These are phyloP conservation scores for Tilletia caries DNA, from an alignment of 1,284 basidiomycete genomes.

Conservation along the genomic window DNA sequence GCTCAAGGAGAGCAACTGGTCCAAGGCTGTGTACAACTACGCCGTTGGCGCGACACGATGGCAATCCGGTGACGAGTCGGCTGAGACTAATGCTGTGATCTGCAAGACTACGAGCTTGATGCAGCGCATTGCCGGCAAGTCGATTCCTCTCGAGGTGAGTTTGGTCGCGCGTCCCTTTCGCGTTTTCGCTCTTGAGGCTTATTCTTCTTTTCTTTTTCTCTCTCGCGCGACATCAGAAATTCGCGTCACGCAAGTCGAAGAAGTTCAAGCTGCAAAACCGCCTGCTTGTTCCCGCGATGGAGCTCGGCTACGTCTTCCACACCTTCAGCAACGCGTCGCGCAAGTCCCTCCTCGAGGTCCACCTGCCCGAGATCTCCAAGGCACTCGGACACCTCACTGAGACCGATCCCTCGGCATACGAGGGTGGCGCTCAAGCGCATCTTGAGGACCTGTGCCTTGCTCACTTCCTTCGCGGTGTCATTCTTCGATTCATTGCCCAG, in stretches of 20 bases:
- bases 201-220: background rate
- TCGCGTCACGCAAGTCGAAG: conserved; percentile 46
- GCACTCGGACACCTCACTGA: conserved; percentile 36
- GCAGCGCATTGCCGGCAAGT: conserved; percentile 52
- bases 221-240: conserved; percentile 28
- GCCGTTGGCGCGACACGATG: conserved; percentile 37
- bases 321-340: conserved; percentile 48
- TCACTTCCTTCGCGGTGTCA: conserved; percentile 50
- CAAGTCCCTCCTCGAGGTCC: conserved; percentile 31
- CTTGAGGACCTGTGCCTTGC: conserved; percentile 49
- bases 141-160: conserved; percentile 45
- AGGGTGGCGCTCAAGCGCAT: conserved; percentile 30
- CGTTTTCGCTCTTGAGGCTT: background rate
- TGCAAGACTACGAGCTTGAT: conserved; percentile 37
- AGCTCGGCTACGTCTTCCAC: conserved; percentile 52
- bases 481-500: conserved; percentile 48
- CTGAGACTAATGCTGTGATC: conserved; percentile 39
- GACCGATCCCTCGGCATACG: conserved; percentile 29
- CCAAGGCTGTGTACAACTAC: conserved; percentile 51
- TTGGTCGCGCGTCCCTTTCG: too few species aligned
- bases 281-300: conserved; percentile 45
- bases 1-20: conserved; percentile 50
- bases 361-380: conserved; percentile 38
- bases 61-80: conserved; percentile 27
- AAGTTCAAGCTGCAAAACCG: conserved; percentile 44